phyloP scores from a whole-genome alignment of 148 eudicot genomes.

The Rhododendron kiyosumense region DNA sequence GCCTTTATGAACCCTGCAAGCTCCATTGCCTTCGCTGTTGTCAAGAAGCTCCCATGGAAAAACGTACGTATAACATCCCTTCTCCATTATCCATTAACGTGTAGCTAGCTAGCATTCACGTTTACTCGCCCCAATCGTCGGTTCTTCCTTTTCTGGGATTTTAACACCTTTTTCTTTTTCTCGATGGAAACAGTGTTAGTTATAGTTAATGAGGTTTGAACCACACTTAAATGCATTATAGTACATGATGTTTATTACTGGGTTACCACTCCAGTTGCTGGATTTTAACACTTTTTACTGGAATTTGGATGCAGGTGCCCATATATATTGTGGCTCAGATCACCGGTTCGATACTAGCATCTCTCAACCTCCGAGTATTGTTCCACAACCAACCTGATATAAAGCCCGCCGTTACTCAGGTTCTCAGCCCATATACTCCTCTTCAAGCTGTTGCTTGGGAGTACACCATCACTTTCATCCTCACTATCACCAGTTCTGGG shows the following conservation, averaged over 20 bases:
- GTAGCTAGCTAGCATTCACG: neutral
- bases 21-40: conserved; percentile 35
- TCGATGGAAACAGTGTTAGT: too few species aligned
- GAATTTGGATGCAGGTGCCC: conserved; percentile 16
- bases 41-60: neutral
- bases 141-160: neutral
- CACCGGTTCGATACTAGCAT: conserved; percentile 35
- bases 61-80: neutral
- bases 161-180: too few species aligned
- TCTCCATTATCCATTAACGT: neutral
- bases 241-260: too few species aligned
- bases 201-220: too few species aligned
- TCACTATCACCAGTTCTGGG: conserved; percentile 29
- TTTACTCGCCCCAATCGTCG: neutral
- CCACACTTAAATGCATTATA: too few species aligned
- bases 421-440: conserved; percentile 22
- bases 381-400: conserved; percentile 27
- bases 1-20: conserved; percentile 47
- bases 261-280: neutral
- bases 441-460: conserved; percentile 40
- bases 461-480: conserved; percentile 34
- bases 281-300: neutral
- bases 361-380: conserved; percentile 31
- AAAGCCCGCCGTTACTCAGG: conserved; percentile 26
- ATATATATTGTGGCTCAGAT: conserved; percentile 35